phyloP scores from a whole-genome alignment of 768 basidiomycete species.

The Amanita muscaria region DNA sequence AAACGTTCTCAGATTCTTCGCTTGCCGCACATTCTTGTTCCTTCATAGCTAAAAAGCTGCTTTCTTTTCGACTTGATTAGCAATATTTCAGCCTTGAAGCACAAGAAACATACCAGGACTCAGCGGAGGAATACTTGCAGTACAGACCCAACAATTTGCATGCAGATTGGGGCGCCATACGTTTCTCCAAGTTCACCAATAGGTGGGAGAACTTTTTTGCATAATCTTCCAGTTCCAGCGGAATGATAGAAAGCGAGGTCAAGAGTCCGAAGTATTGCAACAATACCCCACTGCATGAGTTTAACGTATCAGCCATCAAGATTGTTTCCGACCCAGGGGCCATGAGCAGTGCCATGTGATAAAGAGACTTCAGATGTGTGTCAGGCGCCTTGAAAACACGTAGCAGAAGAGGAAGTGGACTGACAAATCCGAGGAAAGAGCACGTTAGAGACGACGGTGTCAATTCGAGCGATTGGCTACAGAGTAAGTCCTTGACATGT shows the following conservation, averaged over 20 bases:
- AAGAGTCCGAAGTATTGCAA: conserved; percentile 89
- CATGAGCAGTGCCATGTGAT: conserved; percentile 63
- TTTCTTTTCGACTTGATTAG: conserved; percentile 28
- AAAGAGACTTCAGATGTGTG: conserved; percentile 80
- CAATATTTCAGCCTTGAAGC: conserved; percentile 2
- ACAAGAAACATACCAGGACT: conserved; percentile 40
- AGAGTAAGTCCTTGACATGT: conserved; percentile 72
- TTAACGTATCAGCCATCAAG: conserved; percentile 32
- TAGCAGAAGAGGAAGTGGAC: conserved; percentile 82
- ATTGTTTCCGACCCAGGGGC: conserved; percentile 8
- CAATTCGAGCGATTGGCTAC: conserved; percentile 55
- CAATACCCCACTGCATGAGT: conserved; percentile 86
- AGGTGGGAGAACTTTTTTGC: conserved; percentile 66
- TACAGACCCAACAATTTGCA: conserved; percentile 89
- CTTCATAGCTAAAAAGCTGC: conserved; percentile 53
- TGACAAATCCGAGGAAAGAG: conserved; percentile 53
- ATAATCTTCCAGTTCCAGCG: conserved; percentile 68
- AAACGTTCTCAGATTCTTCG: conserved; percentile 76
- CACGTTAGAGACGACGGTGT: conserved; percentile 56
- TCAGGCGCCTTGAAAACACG: conserved; percentile 69
- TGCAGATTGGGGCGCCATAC: conserved; percentile 80
- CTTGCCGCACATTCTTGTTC: conserved; percentile 62
- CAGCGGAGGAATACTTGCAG: conserved; percentile 50
- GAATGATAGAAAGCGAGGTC: conserved; percentile 58
- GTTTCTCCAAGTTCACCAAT: conserved; percentile 61